Evolutionary conservation across 1,284 basidiomycete genomes (phyloP), one percentile per base, ranked within the genome.

Genomic region (Trichosporon sp.): DNA sequence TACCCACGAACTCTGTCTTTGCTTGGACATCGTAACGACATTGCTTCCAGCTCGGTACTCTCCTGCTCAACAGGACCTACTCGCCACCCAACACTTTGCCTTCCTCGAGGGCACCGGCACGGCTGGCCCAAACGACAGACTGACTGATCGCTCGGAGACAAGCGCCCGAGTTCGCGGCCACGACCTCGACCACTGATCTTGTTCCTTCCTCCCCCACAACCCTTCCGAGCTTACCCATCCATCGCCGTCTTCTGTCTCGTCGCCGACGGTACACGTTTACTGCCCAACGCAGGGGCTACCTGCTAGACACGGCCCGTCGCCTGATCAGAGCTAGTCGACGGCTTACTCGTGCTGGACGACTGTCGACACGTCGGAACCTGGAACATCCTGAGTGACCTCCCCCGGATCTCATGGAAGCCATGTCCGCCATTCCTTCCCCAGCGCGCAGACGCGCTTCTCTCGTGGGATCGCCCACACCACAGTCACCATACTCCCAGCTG

Each of bases 401-500:
- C 25, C 25, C 27, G n/a, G 27, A 27, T 29, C 25, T 29, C 49
- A 54, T 54, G 49, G 31, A 25, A 49, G 27, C 60, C 34, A 61
- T 65, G 58, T 54, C 64, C 36, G 40, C 32, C 25, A 56, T 58
- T n/a, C 58, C 62, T 5, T 60, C 65, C 27, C 65, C 65, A 13
- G 63, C 59, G n/a, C 65, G 63, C 57, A 19, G 49, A 27, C 54
- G 68, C 37, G 68, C 68, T 14, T 66, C 65, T 16, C 68, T 69
- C 32, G 65, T 69, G 31, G 62, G 62, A 10, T 69, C 68, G n/a
- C 68, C 68, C 31, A 65, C 75, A 16, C 70, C 72, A 3, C 61
- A 62, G 7, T 65, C 74, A 14, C 72, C 70, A 4, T 67, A 69
- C 14, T 68, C 73, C 9, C 29, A 70, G 56, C 69, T 74, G 27